Base-by-base conservation (phyloP, 352 stramenopile genomes). In the Pythium chondricola region DNA sequence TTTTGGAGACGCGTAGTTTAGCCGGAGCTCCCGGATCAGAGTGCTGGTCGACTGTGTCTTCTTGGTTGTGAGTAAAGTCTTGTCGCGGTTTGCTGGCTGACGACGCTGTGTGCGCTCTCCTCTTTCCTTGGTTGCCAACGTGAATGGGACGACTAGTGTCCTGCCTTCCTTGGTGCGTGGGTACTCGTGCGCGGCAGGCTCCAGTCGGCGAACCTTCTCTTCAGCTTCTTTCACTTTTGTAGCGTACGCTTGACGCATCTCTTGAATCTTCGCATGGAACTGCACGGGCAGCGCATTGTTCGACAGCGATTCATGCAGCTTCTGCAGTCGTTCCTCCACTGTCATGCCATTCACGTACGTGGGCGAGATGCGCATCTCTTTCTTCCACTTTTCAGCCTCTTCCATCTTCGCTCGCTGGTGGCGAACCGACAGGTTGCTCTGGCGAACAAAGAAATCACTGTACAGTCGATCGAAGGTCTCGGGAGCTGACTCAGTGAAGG, bases 321-420 rank as follows among this genome's bases (percentile, higher is more conserved):
- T 58, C 13, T 69, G 45, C 2, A 85, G 56, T 8, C 73, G 65
- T 50, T 85, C 70, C 33, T 76, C 69, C 7, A 81, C 61, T 2
- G 61, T 71, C 35, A 73, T 46, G 0, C 73, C 73, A 33, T 79
- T 76, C 16, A 83, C 63, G 29, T 67, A 74, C n/a, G 60, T 77
- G 2, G 70, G 63, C 1, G 55, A 65, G 10, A 83, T 52, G 11
- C 30, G 55, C 35, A 58, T 57, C 33, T 83, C 65, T 25, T 58
- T 66, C 38, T 71, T 83, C 21, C 62, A 44, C 13, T 59, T 45
- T 30, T 82, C 73, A 43, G 83, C 68, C 39, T 63, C 38, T 44
- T 74, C 56, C 18, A 64, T 43, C 14, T 67, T 72, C 3, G 70
- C 68, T 31, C 64, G 43, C 16, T 69, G 48, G 20, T 70, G 76